phyloP scores from a whole-genome alignment of 768 basidiomycete species.

The Tulasnella sp. region DNA sequence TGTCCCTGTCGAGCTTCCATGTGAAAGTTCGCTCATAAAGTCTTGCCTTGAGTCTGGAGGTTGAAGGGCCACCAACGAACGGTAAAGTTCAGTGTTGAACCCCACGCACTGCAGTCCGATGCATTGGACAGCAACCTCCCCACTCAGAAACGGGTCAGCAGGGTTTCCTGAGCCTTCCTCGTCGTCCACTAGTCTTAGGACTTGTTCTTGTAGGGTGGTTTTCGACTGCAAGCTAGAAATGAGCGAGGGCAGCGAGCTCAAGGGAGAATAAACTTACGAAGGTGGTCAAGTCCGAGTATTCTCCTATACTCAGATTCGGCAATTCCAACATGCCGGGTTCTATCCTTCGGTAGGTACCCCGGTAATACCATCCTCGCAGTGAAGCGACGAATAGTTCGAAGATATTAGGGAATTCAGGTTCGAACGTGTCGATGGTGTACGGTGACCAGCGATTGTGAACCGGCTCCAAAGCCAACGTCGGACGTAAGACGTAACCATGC shows the following conservation, averaged over 20 bases:
- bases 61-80: background rate
- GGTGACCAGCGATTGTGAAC: background rate
- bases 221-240: background rate
- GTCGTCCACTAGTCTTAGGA: background rate
- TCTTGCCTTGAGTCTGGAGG: background rate
- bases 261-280: background rate
- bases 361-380: background rate
- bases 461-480: background rate
- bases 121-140: background rate
- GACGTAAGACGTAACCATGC: conserved; percentile 9
- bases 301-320: background rate
- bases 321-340: background rate
- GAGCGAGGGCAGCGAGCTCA: background rate
- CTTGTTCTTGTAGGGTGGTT: background rate
- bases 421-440: background rate
- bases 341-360: conserved; percentile 5
- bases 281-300: background rate
- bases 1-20: background rate
- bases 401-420: conserved; percentile 5
- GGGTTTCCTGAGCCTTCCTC: too few species aligned
- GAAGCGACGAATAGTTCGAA: conserved; percentile 9
- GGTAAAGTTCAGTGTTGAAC: conserved; percentile 7
- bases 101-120: conserved; percentile 11
- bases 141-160: background rate
- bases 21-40: background rate